Conservation (phyloP, 495 filamentous ascomycete genomes). For the Tricharina praecox region DNA sequence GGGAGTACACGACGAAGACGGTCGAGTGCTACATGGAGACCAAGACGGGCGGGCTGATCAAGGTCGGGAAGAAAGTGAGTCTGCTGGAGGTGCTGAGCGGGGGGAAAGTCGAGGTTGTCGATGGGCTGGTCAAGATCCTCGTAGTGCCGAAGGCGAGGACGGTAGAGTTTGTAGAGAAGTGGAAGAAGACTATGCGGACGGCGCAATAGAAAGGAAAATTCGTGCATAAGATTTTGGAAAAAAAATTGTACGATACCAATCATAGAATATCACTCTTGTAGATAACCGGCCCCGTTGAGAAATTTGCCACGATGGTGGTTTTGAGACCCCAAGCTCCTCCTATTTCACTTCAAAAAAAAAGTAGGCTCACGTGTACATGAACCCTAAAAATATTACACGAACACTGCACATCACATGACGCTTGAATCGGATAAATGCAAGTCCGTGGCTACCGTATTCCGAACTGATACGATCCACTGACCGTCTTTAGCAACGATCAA, state of each 20-base stretch:
- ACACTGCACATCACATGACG: too few relatives aligned
- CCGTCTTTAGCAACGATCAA: too few relatives aligned
- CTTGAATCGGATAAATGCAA: too few relatives aligned
- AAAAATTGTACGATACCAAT: not conserved
- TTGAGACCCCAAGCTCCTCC: too few relatives aligned
- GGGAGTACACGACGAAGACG: constrained; percentile 42
- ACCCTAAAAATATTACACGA: too few relatives aligned
- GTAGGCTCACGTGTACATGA: too few relatives aligned
- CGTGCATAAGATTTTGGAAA: not conserved
- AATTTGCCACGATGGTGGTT: too few relatives aligned
- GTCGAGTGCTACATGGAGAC: constrained; percentile 94
- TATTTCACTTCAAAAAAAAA: too few relatives aligned
- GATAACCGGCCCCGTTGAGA: too few relatives aligned
- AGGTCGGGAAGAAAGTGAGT: constrained; percentile 70
- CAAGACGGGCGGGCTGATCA: constrained; percentile 57
- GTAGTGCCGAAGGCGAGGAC: constrained; percentile 56
- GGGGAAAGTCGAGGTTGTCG: constrained; percentile 72
- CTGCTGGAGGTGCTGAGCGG: constrained; percentile 55
- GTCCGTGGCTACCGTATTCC: too few relatives aligned
- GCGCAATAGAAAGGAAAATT: not conserved
- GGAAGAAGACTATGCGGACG: constrained; percentile 37
- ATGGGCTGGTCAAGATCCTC: constrained; percentile 65
- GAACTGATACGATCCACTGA: too few relatives aligned
- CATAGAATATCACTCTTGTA: too few relatives aligned
- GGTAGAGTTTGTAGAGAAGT: constrained; percentile 60